phyloP scores from a whole-genome alignment of 106 monocot species.

The Ottelia alismoides region DNA sequence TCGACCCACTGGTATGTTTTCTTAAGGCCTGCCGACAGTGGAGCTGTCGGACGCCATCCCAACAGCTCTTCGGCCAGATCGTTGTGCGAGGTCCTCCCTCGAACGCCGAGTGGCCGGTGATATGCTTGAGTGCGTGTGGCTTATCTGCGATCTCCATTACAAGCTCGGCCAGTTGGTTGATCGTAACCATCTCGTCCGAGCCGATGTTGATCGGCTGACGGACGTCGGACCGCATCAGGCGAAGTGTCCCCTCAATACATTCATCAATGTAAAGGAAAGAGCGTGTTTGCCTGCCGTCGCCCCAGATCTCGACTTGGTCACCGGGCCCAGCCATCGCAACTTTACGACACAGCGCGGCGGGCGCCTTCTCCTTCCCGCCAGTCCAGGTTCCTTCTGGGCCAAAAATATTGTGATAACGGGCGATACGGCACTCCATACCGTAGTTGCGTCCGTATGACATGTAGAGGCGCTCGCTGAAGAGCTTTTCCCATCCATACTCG shows the following conservation, averaged over 20 bases:
- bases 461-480: not conserved
- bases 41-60: not conserved
- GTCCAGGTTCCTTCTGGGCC: not conserved
- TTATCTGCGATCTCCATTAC: not conserved
- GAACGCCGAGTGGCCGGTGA: slow-evolving; percentile 1
- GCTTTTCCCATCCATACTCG: slow-evolving; percentile 1
- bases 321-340: not conserved
- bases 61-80: not conserved
- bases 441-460: not conserved
- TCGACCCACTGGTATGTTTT: not conserved
- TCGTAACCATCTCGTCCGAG: not conserved
- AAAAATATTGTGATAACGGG: not conserved
- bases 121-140: not conserved
- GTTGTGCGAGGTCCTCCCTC: slow-evolving; percentile 1
- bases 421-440: not conserved
- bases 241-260: not conserved
- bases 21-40: not conserved
- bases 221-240: not conserved
- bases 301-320: not conserved
- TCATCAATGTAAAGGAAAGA: slow-evolving; percentile 1
- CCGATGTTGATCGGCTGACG: slow-evolving; percentile 1
- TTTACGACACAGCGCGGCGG: not conserved
- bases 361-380: slow-evolving; percentile 2
- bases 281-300: not conserved
- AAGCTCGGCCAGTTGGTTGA: not conserved